These are phyloP conservation scores for Penicillium subrubescens DNA, from an alignment of 495 filamentous ascomycete species.

Conservation along the genomic window DNA sequence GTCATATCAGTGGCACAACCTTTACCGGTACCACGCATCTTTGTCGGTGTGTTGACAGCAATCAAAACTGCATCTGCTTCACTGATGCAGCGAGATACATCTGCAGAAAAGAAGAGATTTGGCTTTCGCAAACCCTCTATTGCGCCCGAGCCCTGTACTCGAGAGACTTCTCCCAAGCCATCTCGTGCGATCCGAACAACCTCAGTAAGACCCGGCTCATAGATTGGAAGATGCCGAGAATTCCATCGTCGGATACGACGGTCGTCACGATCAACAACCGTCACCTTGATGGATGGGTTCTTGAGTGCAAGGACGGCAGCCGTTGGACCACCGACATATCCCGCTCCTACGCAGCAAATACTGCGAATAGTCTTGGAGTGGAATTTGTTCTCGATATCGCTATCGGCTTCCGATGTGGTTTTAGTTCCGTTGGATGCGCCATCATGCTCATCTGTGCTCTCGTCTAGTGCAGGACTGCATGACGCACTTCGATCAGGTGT, in stretches of 20 bases:
- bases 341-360: conserved; percentile 16
- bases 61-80: conserved; percentile 74
- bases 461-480: conserved; percentile 8
- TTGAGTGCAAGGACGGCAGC: conserved; percentile 72
- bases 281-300: conserved; percentile 67
- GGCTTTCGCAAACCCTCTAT: background rate
- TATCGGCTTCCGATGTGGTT: background rate
- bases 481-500: conserved; percentile 18
- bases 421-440: background rate
- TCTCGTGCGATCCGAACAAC: conserved; percentile 21
- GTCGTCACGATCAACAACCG: conserved; percentile 69
- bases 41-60: conserved; percentile 79
- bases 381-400: conserved; percentile 1
- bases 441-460: conserved; percentile 3
- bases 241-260: conserved; percentile 73
- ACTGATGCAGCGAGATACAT: conserved; percentile 58
- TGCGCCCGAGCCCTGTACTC: background rate
- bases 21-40: conserved; percentile 65
- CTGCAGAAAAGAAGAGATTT: conserved; percentile 72
- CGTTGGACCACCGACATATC: conserved; percentile 55
- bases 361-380: background rate
- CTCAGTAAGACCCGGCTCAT: conserved; percentile 52
- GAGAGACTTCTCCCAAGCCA: background rate
- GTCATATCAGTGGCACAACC: conserved; percentile 70
- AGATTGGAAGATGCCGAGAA: conserved; percentile 69